Conservation (phyloP, 768 basidiomycete species). For the Coprinopsis sp. region DNA sequence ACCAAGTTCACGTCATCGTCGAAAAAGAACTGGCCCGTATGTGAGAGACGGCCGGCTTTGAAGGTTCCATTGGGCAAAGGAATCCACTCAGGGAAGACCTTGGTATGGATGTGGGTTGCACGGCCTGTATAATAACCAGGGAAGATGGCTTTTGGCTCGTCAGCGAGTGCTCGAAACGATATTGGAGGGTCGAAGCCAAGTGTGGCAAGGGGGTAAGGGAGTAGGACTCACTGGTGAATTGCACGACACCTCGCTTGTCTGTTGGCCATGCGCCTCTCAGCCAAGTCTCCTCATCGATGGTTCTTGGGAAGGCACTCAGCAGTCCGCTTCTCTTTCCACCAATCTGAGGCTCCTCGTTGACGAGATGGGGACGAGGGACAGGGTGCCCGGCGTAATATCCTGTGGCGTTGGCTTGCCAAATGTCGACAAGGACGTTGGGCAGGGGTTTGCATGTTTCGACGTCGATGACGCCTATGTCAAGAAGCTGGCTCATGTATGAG, state of each 20-base stretch:
- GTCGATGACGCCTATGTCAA: slow-evolving; percentile 56
- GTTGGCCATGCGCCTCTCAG: slow-evolving; percentile 53
- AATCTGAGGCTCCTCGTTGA: slow-evolving; percentile 40
- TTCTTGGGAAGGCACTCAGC: slow-evolving; percentile 41
- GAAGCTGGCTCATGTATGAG: slow-evolving; percentile 24
- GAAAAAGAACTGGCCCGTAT: slow-evolving; percentile 55
- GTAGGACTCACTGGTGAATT: slow-evolving; percentile 45
- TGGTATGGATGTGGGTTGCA: slow-evolving; percentile 51
- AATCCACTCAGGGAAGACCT: slow-evolving; percentile 49
- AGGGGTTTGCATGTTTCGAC: slow-evolving; percentile 52
- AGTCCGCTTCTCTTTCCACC: slow-evolving; percentile 42
- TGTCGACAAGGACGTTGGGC: slow-evolving; percentile 53
- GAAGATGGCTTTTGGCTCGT: slow-evolving; percentile 38
- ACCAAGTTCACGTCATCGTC: slow-evolving; percentile 47
- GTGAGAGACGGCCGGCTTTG: slow-evolving; percentile 37
- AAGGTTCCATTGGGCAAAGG: slow-evolving; percentile 41
- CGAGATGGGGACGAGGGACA: slow-evolving; percentile 37
- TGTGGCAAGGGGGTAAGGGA: not conserved
- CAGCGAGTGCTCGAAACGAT: not conserved
- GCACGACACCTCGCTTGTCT: slow-evolving; percentile 46
- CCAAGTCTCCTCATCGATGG: slow-evolving; percentile 39
- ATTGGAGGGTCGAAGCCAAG: not conserved
- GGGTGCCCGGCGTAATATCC: slow-evolving; percentile 54
- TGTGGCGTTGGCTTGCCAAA: slow-evolving; percentile 57
- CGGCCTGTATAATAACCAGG: slow-evolving; percentile 56